Evolutionary conservation across 140 eudicot species (phyloP), one percentile per base, ranked within the genome.

Genomic region (Cichorium intybus): DNA sequence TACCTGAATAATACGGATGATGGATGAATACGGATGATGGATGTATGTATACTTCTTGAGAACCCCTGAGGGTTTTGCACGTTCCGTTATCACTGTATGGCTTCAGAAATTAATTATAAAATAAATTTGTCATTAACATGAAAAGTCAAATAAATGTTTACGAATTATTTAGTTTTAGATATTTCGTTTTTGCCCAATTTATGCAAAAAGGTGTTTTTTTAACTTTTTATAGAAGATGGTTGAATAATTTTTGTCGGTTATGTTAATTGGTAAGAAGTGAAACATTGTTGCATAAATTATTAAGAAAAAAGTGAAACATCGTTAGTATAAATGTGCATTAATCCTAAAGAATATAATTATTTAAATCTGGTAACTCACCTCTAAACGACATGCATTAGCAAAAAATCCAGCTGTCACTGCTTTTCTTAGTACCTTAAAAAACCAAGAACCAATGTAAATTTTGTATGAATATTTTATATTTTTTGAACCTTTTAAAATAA

Each of bases 341-440:
- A n/a, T n/a, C n/a, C n/a, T n/a, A n/a, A n/a, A n/a, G 33, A 33
- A 2, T 23, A 27, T 26, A 15, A 10, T 26, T n/a, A 14, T 24
- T 62, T 3, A 68, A 64, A 49, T 59, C 22, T 53, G 43, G 58
- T 28, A 41, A 77, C 87, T 77, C 63, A 87, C 98, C 77, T 92
- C 98, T 62, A 87, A 73, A 6, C 81, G 95, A 72, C 93, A 83
- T 49, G 96, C 98, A 62, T 92, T 88, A 23, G 98, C 85, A 17
- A 92, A 92, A 83, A 80, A 88, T 56, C 98, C 98, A 66, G 98
- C 96, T 69, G 92, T 81, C 18, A 92, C 83, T 11, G 98, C 96
- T 83, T 77, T 88, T 78, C 95, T 72, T 34, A 92, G 87, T 48
- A 56, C 84, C 96, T 92, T 87, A 41, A 64, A 31, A 21, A 21